Evolutionary conservation across 352 stramenopile species (phyloP), one percentile per base, ranked within the genome.

Genomic region (Pythium aphanidermatum): DNA sequence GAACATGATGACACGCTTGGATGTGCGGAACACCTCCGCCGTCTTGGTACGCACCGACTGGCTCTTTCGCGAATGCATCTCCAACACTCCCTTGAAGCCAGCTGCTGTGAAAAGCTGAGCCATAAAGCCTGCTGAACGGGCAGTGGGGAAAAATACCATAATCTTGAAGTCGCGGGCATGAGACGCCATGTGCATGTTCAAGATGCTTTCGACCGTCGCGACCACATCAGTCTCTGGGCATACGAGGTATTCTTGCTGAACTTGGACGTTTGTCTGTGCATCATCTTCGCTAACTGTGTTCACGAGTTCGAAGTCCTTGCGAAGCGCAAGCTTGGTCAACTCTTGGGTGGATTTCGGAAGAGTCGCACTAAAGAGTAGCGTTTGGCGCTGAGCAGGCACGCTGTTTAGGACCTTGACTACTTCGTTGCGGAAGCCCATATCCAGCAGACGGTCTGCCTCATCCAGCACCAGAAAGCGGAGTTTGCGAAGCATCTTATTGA

Each of bases 11-110:
- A 87, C 78, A 38, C 83, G 84, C 16, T 73, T 74, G 4, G 68
- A 68, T 34, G 76, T 76, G 39, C 89, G 85, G 70, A 98, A 99
- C 13, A 77, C 59, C 16, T 96, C 69, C 14, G 79, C 81, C 23
- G 83, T 79, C 55, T 91, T 95, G 28, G 77, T 95, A 42, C 95
- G 83, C 49, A 81, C 55, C 0, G 62, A 53, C 60, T 98, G 95
- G 42, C 76, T 94, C 80, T 98, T 98, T 39, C 86, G 74, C 20
- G 90, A 98, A 70, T 98, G 96, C 36, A 98, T 97, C 62, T 98
- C 92, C 1, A 98, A 69, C 21, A 97, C 79, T 28, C 64, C 65
- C 23, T 69, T 67, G 41, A 80, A 88, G 2, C 71, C 73, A 8
- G 75, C 66, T 9, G 60, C 64, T 19, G 74, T 72, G 53, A 97